These are phyloP conservation scores for Solanum rostratum DNA, from an alignment of 257 asterid species.

Conservation along the genomic window DNA sequence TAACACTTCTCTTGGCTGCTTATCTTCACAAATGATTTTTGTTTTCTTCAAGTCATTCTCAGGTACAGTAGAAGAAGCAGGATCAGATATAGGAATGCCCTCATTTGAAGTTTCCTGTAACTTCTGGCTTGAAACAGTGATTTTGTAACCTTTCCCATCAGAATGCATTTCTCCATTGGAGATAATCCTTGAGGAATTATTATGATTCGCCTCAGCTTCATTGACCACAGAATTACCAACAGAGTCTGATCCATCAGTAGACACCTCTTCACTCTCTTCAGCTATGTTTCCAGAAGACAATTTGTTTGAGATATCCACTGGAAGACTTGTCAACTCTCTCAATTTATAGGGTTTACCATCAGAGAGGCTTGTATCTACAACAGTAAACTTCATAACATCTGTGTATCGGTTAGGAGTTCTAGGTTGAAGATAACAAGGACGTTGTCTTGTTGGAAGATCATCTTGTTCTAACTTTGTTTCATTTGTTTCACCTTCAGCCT, in stretches of 20 bases:
- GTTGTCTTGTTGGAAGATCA: conserved; percentile 23
- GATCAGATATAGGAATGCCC: conserved; percentile 6
- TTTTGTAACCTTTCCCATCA: conserved; percentile 8
- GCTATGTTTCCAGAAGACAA: not conserved
- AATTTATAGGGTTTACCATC: conserved; percentile 24
- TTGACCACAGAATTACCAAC: conserved; percentile 4
- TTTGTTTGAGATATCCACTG: conserved; percentile 15
- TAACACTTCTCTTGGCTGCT: conserved; percentile 16
- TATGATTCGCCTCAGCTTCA: conserved; percentile 3
- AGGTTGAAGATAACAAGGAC: conserved; percentile 54
- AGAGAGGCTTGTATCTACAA: conserved; percentile 50
- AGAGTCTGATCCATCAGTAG: conserved; percentile 23
- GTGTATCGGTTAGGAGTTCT: conserved; percentile 27
- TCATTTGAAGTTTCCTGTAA: not conserved
- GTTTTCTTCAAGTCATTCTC: conserved; percentile 3
- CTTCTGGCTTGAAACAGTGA: conserved; percentile 1
- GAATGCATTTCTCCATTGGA: conserved; percentile 10
- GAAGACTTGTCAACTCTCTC: conserved; percentile 38
- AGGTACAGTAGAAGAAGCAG: conserved; percentile 6
- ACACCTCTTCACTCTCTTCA: conserved; percentile 12
- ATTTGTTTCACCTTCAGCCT: conserved; percentile 12
- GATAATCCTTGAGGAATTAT: not conserved
- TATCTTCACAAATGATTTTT: conserved; percentile 15
- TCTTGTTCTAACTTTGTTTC: conserved; percentile 22
- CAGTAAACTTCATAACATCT: conserved; percentile 31